phyloP scores from a whole-genome alignment of 805 yeast species.

The Wickerhamiella parazyma region DNA sequence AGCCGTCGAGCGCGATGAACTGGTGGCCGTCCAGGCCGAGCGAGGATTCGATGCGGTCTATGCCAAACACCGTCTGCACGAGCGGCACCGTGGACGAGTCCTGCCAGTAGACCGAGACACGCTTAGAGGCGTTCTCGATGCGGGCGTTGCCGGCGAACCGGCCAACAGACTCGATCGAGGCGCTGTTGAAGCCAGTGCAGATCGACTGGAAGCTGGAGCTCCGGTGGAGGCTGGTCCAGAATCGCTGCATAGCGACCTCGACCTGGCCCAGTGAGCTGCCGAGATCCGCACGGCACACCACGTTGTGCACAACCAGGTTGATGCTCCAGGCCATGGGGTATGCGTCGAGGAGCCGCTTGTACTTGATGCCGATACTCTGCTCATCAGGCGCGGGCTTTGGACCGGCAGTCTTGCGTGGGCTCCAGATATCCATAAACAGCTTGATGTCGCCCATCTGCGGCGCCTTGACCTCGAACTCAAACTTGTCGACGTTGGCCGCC shows the following conservation, averaged over 20 bases:
- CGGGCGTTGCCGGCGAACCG: constrained; percentile 62
- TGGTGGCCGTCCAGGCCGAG: constrained; percentile 75
- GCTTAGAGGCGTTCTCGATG: constrained; percentile 37
- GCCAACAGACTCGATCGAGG: constrained; percentile 50
- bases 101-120: constrained; percentile 64
- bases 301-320: constrained; percentile 40
- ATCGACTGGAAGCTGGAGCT: constrained; percentile 43
- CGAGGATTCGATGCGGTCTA: constrained; percentile 44
- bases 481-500: constrained; percentile 36
- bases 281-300: constrained; percentile 50
- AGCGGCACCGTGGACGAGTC: constrained; percentile 45
- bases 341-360: constrained; percentile 23
- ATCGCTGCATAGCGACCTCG: constrained; percentile 37
- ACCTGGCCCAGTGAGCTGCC: constrained; percentile 74
- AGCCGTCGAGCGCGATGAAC: constrained; percentile 50
- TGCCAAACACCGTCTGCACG: constrained; percentile 45
- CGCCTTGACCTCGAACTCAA: constrained; percentile 50
- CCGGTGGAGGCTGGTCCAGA: constrained; percentile 49
- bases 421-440: constrained; percentile 35
- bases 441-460: constrained; percentile 81
- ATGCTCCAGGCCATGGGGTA: constrained; percentile 65
- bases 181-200: constrained; percentile 41
- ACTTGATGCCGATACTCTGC: not conserved
- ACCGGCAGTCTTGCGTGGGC: not conserved
- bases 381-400: not conserved